These are phyloP conservation scores for Rhynchospora pubera DNA, from an alignment of 176 grass and related monocot species.

Conservation along the genomic window DNA sequence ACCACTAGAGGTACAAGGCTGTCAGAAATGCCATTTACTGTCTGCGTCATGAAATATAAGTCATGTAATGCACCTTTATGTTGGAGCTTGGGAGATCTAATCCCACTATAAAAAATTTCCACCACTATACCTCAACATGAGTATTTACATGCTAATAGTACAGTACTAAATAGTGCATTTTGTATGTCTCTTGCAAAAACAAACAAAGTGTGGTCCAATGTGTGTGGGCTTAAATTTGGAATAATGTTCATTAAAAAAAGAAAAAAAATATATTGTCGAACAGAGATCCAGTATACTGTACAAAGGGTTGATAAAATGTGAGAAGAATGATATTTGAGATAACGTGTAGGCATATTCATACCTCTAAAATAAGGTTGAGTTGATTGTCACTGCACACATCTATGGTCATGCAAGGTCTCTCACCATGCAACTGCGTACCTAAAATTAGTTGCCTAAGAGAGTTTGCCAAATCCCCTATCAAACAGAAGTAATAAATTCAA, in stretches of 20 bases:
- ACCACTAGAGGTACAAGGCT: slow-evolving; percentile 67
- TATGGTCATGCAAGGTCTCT: slow-evolving; percentile 68
- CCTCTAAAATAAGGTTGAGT: slow-evolving; percentile 74
- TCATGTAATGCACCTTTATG: slow-evolving; percentile 15
- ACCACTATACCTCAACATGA: neutral
- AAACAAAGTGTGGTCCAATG: neutral
- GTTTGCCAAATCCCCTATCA: slow-evolving; percentile 25
- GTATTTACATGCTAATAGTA: neutral
- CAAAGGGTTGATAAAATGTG: too few relatives aligned
- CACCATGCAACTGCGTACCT: slow-evolving; percentile 54
- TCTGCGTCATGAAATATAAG: slow-evolving; percentile 40
- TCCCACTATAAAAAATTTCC: slow-evolving; percentile 3
- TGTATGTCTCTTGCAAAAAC: neutral
- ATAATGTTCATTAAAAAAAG: neutral
- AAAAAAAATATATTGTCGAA: too few relatives aligned
- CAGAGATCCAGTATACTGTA: too few relatives aligned
- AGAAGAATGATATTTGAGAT: neutral
- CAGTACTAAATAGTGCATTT: neutral
- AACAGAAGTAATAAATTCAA: slow-evolving; percentile 9
- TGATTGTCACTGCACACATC: slow-evolving; percentile 73
- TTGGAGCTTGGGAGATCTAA: neutral
- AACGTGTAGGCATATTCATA: slow-evolving; percentile 6
- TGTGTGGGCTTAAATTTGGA: neutral
- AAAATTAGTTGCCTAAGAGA: slow-evolving; percentile 61
- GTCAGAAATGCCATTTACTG: slow-evolving; percentile 42